Conservation (phyloP, 257 asterid genomes). For the Thymus quinquecostatus region DNA sequence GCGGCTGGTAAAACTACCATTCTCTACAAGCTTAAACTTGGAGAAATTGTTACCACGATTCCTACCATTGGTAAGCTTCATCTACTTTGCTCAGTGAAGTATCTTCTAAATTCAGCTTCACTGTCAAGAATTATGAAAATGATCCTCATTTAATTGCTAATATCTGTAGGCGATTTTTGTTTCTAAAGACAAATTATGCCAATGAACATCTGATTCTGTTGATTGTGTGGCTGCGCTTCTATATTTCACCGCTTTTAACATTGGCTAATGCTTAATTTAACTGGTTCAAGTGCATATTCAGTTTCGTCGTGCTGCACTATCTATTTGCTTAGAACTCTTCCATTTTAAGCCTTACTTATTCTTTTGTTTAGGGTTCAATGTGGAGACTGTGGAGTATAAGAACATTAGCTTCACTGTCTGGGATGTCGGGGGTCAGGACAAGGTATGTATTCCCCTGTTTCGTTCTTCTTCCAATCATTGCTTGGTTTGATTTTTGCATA, state of each 20-base stretch:
- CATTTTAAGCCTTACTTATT: background rate
- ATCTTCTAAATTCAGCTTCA: background rate
- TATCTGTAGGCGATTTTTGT: too few relatives aligned
- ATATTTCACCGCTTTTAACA: background rate
- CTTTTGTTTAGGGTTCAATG: constrained; percentile 44
- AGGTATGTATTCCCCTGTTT: constrained; percentile 37
- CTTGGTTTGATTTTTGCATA: background rate
- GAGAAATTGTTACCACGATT: constrained; percentile 57
- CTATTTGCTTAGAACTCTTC: constrained; percentile 4
- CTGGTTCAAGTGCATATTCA: background rate
- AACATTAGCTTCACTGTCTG: constrained; percentile 60
- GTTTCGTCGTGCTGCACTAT: constrained; percentile 1
- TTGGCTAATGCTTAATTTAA: background rate
- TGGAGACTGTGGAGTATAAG: constrained; percentile 57
- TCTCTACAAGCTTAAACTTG: constrained; percentile 55
- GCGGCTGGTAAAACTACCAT: constrained; percentile 61
- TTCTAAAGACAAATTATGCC: background rate
- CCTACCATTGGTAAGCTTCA: constrained; percentile 49
- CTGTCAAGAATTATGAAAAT: background rate
- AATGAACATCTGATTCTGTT: background rate
- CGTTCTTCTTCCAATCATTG: background rate
- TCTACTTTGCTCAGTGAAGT: background rate
- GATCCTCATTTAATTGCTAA: too few relatives aligned
- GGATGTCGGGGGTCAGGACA: constrained; percentile 63
- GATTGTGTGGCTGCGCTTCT: background rate